Conservation (phyloP, 1,284 basidiomycete genomes). For the Pseudomicrostroma phylloplanum region DNA sequence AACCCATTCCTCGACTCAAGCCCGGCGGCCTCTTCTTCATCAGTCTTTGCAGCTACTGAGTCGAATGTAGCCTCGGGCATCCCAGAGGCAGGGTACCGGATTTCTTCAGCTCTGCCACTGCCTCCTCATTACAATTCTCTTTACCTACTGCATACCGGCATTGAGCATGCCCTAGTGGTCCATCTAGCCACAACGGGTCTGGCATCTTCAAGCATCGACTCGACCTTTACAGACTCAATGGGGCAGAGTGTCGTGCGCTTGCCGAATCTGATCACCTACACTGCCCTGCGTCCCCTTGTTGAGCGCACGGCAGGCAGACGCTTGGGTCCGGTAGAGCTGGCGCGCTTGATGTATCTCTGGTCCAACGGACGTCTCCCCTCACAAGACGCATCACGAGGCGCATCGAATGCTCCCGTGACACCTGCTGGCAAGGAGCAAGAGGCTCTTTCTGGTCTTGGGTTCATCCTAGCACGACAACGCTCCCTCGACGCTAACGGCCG, state of each 20-base stretch:
- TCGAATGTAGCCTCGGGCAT: neutral
- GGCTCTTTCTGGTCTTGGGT: slow-evolving; percentile 28
- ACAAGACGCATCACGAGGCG: neutral
- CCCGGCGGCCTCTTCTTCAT: neutral
- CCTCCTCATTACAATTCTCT: slow-evolving; percentile 31
- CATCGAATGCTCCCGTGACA: neutral
- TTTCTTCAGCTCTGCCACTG: slow-evolving; percentile 26
- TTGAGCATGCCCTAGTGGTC: slow-evolving; percentile 43
- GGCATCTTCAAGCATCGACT: slow-evolving; percentile 16
- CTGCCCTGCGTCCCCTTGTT: slow-evolving; percentile 34
- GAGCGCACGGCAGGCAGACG: slow-evolving; percentile 36
- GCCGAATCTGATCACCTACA: slow-evolving; percentile 38
- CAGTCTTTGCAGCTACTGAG: slow-evolving; percentile 1
- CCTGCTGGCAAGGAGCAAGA: slow-evolving; percentile 12
- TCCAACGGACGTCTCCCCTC: slow-evolving; percentile 18
- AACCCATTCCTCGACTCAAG: neutral
- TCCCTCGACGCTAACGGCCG: slow-evolving; percentile 27
- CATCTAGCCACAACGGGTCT: slow-evolving; percentile 42
- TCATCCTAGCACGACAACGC: slow-evolving; percentile 27
- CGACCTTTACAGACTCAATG: slow-evolving; percentile 10
- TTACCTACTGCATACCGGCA: slow-evolving; percentile 30
- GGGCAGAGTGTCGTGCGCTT: slow-evolving; percentile 22
- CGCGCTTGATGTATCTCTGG: slow-evolving; percentile 37
- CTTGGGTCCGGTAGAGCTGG: slow-evolving; percentile 27
- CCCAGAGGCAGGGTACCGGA: slow-evolving; percentile 16